Conservation (phyloP, 805 yeast genomes). For the Schwanniomyces occidentalis region DNA sequence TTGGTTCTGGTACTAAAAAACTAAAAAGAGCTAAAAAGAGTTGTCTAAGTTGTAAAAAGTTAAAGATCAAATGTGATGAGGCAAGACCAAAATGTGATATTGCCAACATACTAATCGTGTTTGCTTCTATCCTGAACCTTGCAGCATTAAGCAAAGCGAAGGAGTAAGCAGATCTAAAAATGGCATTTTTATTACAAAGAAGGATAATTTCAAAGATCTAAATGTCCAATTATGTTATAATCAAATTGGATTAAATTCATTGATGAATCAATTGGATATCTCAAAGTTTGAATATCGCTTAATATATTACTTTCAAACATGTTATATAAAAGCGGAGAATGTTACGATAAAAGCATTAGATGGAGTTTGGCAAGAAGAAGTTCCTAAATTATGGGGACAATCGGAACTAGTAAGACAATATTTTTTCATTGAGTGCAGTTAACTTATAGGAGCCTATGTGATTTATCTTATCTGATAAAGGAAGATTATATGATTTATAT, state of each 20-base stretch:
- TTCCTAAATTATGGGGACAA: conserved; percentile 18
- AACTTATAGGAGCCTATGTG: conserved; percentile 18
- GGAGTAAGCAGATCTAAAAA: background rate
- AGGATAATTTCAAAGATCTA: background rate
- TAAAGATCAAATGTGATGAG: conserved; percentile 22
- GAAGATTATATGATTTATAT: too few species aligned
- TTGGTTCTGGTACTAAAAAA: too few species aligned
- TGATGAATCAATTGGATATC: conserved; percentile 14
- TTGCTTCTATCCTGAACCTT: conserved; percentile 17
- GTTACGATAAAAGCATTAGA: conserved; percentile 1
- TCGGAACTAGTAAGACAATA: conserved; percentile 17
- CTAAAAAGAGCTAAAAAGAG: conserved; percentile 6
- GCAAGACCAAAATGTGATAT: conserved; percentile 26
- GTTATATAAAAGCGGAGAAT: conserved; percentile 9
- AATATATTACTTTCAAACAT: conserved; percentile 18
- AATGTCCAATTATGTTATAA: background rate
- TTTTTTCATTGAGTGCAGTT: conserved; percentile 19
- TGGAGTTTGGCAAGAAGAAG: conserved; percentile 14
- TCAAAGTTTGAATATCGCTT: conserved; percentile 20
- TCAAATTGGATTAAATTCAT: conserved; percentile 10
- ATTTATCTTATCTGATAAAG: background rate
- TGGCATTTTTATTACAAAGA: background rate
- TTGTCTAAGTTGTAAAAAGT: conserved; percentile 13
- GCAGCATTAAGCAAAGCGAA: background rate
- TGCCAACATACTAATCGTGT: conserved; percentile 21